Base-by-base conservation (phyloP, 306 rosid species). In the Prosopis cineraria region DNA sequence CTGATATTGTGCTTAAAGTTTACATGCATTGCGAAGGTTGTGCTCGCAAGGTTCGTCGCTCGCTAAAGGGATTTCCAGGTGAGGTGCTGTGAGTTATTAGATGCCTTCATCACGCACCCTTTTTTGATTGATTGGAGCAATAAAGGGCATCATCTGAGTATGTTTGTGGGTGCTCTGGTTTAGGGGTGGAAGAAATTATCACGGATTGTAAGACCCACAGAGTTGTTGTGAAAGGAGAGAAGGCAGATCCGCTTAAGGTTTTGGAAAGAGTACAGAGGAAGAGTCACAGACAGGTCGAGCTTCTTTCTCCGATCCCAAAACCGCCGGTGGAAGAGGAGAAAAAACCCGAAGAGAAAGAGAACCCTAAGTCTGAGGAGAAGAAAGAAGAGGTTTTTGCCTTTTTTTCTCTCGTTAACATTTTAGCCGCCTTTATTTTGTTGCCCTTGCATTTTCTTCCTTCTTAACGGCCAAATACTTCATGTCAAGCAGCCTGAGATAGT, bases 21-120 rank as follows among this genome's bases (percentile, higher is more conserved):
- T 90, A 70, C 89, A 94, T 94, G 98, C 98, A 94, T 87, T 94
- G 98, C 52, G 96, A 94, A 81, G 98, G 97, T 5, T 94, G 98
- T 79, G 98, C 98, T 25, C 92, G 96, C 25, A 92, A 90, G 82
- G 98, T 94, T 70, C 90, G 91, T 40, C 85, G 96, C 10, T 85
- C 91, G 30, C 97, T 94, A 58, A 89, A 82, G 73, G 96, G 93
- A 3, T 94, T 92, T 70, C 83, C 86, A 83, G 98, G 98, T 94
- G 53, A 53, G 58, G 0, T 45, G n/a, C 1, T 1, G 2, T 44
- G 8, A 20, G 7, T n/a, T 10, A 13, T 48, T 8, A 31, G 31
- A 36, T 16, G 27, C 8, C 5, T 30, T 47, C 1, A 22, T 16
- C 11, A 9, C n/a, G 52, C 16, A 5, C 43, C 6, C 1, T 36